These are phyloP conservation scores for Meira miltonrushii DNA, from an alignment of 1,284 basidiomycete species.

Conservation along the genomic window DNA sequence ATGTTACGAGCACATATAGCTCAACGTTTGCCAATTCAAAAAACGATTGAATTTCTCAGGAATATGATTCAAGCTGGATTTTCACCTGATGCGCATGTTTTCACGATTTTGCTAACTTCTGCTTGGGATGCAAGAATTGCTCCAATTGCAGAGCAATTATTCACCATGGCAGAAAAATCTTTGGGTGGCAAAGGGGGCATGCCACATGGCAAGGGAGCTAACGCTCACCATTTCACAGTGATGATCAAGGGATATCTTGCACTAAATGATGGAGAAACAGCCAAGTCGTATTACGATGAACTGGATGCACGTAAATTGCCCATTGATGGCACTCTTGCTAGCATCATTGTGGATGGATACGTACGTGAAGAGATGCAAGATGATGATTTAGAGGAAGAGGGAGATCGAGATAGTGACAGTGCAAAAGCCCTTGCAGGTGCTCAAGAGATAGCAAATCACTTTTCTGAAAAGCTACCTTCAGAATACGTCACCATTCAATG, in stretches of 20 bases:
- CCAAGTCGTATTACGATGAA: constrained; percentile 67
- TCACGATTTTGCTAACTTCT: constrained; percentile 73
- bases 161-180: constrained; percentile 48
- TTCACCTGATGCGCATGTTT: constrained; percentile 65
- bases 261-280: constrained; percentile 59
- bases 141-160: constrained; percentile 65
- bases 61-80: constrained; percentile 59
- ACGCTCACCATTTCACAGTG: constrained; percentile 69
- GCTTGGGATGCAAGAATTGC: constrained; percentile 72
- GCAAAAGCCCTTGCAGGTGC: background rate
- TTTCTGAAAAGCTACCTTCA: constrained; percentile 53
- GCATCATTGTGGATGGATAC: constrained; percentile 58
- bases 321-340: constrained; percentile 69
- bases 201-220: constrained; percentile 38
- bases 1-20: constrained; percentile 80
- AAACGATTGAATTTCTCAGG: constrained; percentile 66
- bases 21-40: constrained; percentile 68
- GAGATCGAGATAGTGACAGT: constrained; percentile 4
- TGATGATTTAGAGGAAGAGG: background rate
- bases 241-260: constrained; percentile 75
- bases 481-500: background rate
- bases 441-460: constrained; percentile 46
- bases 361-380: constrained; percentile 21
- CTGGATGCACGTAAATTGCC: constrained; percentile 67
- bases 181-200: constrained; percentile 17